phyloP scores from a whole-genome alignment of 1,284 basidiomycete genomes.

The Coniferiporia weirii region DNA sequence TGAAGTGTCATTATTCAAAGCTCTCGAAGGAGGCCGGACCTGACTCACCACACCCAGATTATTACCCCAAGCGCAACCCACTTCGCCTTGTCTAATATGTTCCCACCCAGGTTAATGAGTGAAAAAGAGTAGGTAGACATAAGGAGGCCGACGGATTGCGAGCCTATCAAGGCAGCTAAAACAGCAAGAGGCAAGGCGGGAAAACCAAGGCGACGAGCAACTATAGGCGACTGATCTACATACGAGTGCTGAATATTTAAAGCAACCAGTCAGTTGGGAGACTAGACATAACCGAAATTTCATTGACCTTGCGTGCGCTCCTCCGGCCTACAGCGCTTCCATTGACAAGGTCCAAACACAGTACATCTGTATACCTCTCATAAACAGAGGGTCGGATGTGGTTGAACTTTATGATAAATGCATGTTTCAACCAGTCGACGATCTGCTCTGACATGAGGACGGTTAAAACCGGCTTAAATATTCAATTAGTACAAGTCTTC shows the following conservation, averaged over 20 bases:
- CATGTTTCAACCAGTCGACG: conserved; percentile 99
- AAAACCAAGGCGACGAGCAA: conserved; percentile 91
- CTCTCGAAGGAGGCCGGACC: conserved; percentile 11
- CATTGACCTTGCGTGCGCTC: conserved; percentile 61
- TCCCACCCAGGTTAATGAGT: conserved; percentile 20
- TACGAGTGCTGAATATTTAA: conserved; percentile 63
- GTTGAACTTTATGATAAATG: conserved; percentile 98
- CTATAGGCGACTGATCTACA: conserved; percentile 93
- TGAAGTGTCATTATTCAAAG: neutral
- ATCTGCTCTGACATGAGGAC: conserved; percentile 91
- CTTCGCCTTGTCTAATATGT: conserved; percentile 50
- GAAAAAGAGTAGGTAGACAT: conserved; percentile 42
- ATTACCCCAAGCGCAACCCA: conserved; percentile 61
- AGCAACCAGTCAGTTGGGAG: neutral
- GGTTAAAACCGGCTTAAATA: conserved; percentile 75
- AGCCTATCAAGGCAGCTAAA: conserved; percentile 82
- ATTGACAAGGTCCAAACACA: conserved; percentile 89
- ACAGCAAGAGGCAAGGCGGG: conserved; percentile 90
- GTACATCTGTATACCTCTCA: conserved; percentile 92
- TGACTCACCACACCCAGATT: conserved; percentile 76
- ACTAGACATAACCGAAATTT: neutral
- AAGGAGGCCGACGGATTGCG: conserved; percentile 72
- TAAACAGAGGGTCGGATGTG: conserved; percentile 95
- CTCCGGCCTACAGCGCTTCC: conserved; percentile 68
- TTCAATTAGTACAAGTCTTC: neutral